A percentile compares a stretch with the other conserved stretches of the same genome.
Evolutionary conservation across 768 basidiomycete species (phyloP).

Genomic region (Phaffia tasmanica): DNA sequence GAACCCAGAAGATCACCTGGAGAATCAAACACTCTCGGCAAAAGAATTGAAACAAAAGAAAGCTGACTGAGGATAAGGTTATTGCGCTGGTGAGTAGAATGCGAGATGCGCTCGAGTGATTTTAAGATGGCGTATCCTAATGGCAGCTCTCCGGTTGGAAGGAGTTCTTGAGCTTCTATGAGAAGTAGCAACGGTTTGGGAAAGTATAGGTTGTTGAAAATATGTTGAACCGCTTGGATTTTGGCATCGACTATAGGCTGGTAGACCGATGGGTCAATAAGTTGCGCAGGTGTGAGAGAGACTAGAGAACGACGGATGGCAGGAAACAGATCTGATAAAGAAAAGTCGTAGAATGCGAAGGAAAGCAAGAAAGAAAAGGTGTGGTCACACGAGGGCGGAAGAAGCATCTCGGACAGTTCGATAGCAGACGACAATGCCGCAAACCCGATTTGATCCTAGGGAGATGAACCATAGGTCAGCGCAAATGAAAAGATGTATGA

Average conservation of each 20-base stretch:
- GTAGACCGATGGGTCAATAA: background rate
- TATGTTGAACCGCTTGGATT: background rate
- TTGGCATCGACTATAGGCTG: conserved; percentile 9
- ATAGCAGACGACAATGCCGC: conserved; percentile 53
- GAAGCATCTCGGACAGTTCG: conserved; percentile 43
- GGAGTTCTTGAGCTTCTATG: conserved; percentile 18
- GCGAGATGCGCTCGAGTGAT: conserved; percentile 13
- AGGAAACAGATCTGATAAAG: conserved; percentile 49
- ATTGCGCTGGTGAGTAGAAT: conserved; percentile 8
- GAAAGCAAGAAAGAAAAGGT: conserved; percentile 58
- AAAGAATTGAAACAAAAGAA: conserved; percentile 14
- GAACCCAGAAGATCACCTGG: conserved; percentile 53
- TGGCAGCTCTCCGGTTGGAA: background rate
- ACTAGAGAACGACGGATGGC: conserved; percentile 33
- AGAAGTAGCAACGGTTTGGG: conserved; percentile 18
- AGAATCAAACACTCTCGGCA: conserved; percentile 7
- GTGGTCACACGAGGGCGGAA: conserved; percentile 45
- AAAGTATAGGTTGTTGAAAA: conserved; percentile 2
- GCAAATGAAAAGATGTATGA: conserved; percentile 49
- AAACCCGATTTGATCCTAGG: conserved; percentile 55
- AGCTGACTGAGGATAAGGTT: conserved; percentile 17
- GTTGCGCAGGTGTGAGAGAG: background rate
- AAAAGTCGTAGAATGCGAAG: conserved; percentile 56
- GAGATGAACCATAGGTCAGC: conserved; percentile 41
- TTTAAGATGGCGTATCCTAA: conserved; percentile 17